phyloP scores from a whole-genome alignment of 2,329 filamentous ascomycete species.

The Botryotinia globosa region DNA sequence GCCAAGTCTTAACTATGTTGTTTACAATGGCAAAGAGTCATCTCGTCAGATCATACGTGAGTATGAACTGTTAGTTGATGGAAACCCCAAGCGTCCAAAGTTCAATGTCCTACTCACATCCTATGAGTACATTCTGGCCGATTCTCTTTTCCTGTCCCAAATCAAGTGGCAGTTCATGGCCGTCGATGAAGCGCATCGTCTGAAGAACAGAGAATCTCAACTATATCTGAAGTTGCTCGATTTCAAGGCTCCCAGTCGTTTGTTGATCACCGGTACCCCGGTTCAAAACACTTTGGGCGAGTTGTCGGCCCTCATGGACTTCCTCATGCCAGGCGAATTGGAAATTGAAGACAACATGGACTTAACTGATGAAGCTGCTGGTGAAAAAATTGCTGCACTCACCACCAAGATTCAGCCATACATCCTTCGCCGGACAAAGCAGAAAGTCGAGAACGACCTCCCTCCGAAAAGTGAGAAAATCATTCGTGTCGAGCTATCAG shows the following conservation, averaged over 20 bases:
- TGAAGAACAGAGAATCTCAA: slow-evolving; percentile 96
- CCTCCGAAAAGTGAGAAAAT: slow-evolving; percentile 99
- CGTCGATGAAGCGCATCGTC: slow-evolving; percentile 91
- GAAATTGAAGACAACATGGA: slow-evolving; percentile 91
- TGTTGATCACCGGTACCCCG: slow-evolving; percentile 94
- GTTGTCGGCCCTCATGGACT: slow-evolving; percentile 88
- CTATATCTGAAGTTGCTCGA: slow-evolving; percentile 81
- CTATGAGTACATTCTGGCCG: slow-evolving; percentile 91
- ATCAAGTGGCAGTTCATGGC: slow-evolving; percentile 98
- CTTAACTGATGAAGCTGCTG: slow-evolving; percentile 74
- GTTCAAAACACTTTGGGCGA: slow-evolving; percentile 97
- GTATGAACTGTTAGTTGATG: slow-evolving; percentile 82
- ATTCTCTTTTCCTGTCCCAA: slow-evolving; percentile 77
- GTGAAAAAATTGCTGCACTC: slow-evolving; percentile 80
- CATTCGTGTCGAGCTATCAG: slow-evolving; percentile 93
- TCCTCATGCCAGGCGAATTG: slow-evolving; percentile 92
- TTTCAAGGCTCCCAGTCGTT: slow-evolving; percentile 82
- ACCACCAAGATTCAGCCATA: slow-evolving; percentile 87
- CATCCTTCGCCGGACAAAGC: slow-evolving; percentile 93
- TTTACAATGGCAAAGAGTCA: slow-evolving; percentile 87
- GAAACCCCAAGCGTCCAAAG: slow-evolving; percentile 83
- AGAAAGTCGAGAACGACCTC: slow-evolving; percentile 93
- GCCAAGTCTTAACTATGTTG: slow-evolving; percentile 93
- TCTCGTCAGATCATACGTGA: slow-evolving; percentile 85
- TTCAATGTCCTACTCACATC: slow-evolving; percentile 98